Percentiles rank a stretch among this genome's conserved stretches.
Evolutionary conservation across 139 green algal species (phyloP).

Genomic region (Chlorella sp.): DNA sequence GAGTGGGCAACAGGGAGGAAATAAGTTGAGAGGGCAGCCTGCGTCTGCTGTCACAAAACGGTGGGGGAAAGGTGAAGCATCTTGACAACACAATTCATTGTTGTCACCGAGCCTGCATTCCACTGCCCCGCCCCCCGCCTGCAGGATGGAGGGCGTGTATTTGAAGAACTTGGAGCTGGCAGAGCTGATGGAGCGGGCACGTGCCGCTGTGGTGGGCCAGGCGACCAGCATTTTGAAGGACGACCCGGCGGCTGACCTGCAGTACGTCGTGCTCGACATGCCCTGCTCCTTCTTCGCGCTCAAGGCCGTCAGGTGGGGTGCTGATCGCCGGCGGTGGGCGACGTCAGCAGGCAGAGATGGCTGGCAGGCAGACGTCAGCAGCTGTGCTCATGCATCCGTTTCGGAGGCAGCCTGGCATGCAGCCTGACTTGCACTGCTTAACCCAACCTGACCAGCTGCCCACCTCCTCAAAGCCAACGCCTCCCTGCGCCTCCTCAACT

Average conservation of each 20-base stretch:
- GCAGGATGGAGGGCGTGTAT: slow-evolving; percentile 41
- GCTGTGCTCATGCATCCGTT: not conserved
- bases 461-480: not conserved
- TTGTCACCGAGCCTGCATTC: too few species aligned
- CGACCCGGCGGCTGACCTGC: slow-evolving; percentile 37
- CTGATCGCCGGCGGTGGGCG: too few species aligned
- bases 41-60: not conserved
- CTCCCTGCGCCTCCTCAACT: not conserved
- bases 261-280: slow-evolving; percentile 71
- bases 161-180: slow-evolving; percentile 39
- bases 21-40: not conserved
- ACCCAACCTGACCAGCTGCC: not conserved
- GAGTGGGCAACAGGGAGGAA: too few species aligned
- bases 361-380: not conserved
- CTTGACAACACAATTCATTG: too few species aligned
- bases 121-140: too few species aligned
- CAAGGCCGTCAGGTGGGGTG: slow-evolving; percentile 38
- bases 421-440: not conserved
- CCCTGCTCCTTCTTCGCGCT: slow-evolving; percentile 77
- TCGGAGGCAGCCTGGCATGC: not conserved
- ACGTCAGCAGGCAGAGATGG: too few species aligned
- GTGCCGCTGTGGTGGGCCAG: slow-evolving; percentile 35
- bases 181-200: slow-evolving; percentile 38
- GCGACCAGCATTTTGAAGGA: slow-evolving; percentile 13
- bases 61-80: too few species aligned